Conservation (phyloP, 306 rosid species). For the Biancaea sappan region DNA sequence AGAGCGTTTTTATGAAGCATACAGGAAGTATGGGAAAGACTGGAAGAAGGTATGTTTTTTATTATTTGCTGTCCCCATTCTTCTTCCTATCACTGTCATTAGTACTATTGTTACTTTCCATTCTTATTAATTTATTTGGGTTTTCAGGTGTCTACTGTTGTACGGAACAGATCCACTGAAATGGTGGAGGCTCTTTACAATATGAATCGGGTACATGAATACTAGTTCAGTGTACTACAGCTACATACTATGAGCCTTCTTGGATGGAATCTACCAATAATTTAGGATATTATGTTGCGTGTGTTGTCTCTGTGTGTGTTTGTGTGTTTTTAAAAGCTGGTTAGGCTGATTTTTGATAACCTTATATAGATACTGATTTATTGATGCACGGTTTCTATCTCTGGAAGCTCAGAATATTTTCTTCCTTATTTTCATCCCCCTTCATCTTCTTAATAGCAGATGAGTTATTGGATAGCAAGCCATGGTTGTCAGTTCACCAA, state of each 20-base stretch:
- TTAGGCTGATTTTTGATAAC: neutral
- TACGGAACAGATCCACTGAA: slow-evolving; percentile 56
- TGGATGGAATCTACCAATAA: neutral
- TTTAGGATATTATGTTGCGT: slow-evolving; percentile 20
- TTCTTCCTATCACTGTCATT: neutral
- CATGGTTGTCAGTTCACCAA: slow-evolving; percentile 15
- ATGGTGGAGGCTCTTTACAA: slow-evolving; percentile 87
- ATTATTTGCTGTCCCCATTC: slow-evolving; percentile 20
- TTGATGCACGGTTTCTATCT: slow-evolving; percentile 15
- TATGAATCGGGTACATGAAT: slow-evolving; percentile 60
- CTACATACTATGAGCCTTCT: neutral
- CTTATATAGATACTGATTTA: slow-evolving; percentile 9
- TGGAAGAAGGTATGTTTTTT: slow-evolving; percentile 72
- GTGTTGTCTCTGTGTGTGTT: too few relatives aligned
- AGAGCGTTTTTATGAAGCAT: slow-evolving; percentile 79
- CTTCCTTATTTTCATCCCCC: neutral
- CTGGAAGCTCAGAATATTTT: slow-evolving; percentile 14
- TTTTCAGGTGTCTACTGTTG: slow-evolving; percentile 63
- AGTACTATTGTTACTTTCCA: neutral
- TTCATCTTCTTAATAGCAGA: neutral
- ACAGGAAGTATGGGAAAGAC: slow-evolving; percentile 78
- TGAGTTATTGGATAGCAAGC: neutral
- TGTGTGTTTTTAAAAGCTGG: neutral
- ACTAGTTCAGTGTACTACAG: neutral
- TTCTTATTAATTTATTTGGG: slow-evolving; percentile 34